phyloP scores from a whole-genome alignment of 257 asterid species.

The Solanum rostratum region DNA sequence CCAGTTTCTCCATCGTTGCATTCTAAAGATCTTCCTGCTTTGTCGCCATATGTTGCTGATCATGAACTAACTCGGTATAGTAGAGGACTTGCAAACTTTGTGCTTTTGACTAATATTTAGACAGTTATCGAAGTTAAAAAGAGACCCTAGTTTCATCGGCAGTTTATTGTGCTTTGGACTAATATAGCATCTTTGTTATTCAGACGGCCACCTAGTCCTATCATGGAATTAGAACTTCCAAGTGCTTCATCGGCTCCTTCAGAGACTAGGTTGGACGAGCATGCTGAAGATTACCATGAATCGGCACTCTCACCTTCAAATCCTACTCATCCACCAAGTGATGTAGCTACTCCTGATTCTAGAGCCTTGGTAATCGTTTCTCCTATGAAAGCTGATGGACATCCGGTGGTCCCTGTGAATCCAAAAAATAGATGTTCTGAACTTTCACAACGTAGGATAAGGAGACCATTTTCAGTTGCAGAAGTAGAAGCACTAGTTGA shows the following conservation, averaged over 20 bases:
- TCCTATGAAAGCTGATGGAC: slow-evolving; percentile 35
- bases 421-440: slow-evolving; percentile 52
- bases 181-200: neutral
- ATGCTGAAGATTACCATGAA: slow-evolving; percentile 14
- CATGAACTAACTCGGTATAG: slow-evolving; percentile 26
- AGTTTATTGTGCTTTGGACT: neutral
- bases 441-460: slow-evolving; percentile 69
- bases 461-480: slow-evolving; percentile 84
- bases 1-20: slow-evolving; percentile 18
- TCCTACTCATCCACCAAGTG: slow-evolving; percentile 14
- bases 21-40: slow-evolving; percentile 14
- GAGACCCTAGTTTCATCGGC: neutral
- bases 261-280: slow-evolving; percentile 24
- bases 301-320: slow-evolving; percentile 21
- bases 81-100: neutral
- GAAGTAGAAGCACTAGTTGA: slow-evolving; percentile 94
- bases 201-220: slow-evolving; percentile 52
- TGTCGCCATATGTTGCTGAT: slow-evolving; percentile 20
- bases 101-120: neutral
- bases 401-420: slow-evolving; percentile 42
- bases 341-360: slow-evolving; percentile 28
- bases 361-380: slow-evolving; percentile 48
- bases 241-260: slow-evolving; percentile 24
- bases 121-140: neutral
- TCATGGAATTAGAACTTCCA: slow-evolving; percentile 40